phyloP scores from a whole-genome alignment of 1,139 yeast species.

The Pichia norvegensis region DNA sequence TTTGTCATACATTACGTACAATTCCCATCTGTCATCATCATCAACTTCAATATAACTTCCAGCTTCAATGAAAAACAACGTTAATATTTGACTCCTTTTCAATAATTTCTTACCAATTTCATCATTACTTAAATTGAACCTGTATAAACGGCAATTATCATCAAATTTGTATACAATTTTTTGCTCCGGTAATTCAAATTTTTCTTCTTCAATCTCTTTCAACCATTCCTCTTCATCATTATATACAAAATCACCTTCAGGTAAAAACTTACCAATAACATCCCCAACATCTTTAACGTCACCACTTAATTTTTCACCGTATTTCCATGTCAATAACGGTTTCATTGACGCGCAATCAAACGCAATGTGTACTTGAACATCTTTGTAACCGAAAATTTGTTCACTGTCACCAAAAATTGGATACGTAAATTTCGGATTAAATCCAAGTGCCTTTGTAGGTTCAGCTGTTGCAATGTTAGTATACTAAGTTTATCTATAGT shows the following conservation, averaged over 20 bases:
- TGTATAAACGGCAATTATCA: constrained; percentile 25
- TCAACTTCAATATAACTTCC: constrained; percentile 87
- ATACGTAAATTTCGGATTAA: constrained; percentile 76
- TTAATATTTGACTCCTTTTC: constrained; percentile 67
- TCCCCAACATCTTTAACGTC: constrained; percentile 47
- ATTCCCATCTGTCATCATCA: constrained; percentile 67
- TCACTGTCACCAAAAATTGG: constrained; percentile 92
- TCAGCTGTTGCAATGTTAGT: constrained; percentile 33
- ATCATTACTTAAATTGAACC: constrained; percentile 34
- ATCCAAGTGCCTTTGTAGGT: constrained; percentile 47
- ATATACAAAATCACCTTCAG: constrained; percentile 45
- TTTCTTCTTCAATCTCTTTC: constrained; percentile 43
- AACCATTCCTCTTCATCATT: constrained; percentile 66
- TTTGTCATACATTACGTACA: constrained; percentile 39
- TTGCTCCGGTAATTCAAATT: constrained; percentile 41
- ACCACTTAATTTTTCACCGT: constrained; percentile 40
- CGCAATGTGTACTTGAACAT: constrained; percentile 47
- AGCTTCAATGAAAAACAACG: constrained; percentile 83
- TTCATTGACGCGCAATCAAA: constrained; percentile 49
- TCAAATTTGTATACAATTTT: constrained; percentile 23
- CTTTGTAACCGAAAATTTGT: constrained; percentile 76
- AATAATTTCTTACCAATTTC: constrained; percentile 45
- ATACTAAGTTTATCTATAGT: neutral
- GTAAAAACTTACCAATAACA: constrained; percentile 51
- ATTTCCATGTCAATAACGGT: constrained; percentile 53